Base-by-base conservation (phyloP, 1,139 yeast genomes). In the Candida albicans region DNA sequence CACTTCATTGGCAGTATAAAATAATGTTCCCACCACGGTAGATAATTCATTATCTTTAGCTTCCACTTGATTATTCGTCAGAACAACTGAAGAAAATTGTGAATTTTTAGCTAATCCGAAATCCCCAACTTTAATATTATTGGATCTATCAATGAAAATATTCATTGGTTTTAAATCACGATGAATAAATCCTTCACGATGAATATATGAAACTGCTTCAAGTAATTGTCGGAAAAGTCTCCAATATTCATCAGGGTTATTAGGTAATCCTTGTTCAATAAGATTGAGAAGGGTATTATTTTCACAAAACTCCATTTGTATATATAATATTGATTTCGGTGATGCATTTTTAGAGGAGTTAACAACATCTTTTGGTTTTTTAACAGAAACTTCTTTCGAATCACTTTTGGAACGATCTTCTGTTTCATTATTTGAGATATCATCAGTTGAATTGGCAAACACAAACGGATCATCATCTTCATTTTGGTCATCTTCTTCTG, bases 301-400 rank as follows among this genome's bases (percentile, higher is more conserved):
- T 56, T 95, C 99, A 66, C 99, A 95, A 59, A 93, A 95, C 61
- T 95, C 99, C 99, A 95, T 95, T 59, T 95, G 99, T 51, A 95
- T 93, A 58, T 71, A 73, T 71, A 95, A 50, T 75, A 71, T 35
- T 77, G 91, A 66, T 79, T 81, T 55, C 8, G 46, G 53, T 18
- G 22, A 18, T 18, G 5, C 22, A 18, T 18, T 18, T 18, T 18
- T 18, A 8, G 34, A 40, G 13, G 24, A 14, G 27, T 31, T 40
- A 8, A 36, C 28, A 10, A 13, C 27, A 6, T 10, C 13, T 29
- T 12, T 13, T 4, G 45, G 37, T 14, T 26, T 26, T 10, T 39
- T 35, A 29, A 25, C 3, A 8, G 34, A 22, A 8, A 33, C 30
- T 10, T 35, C 14, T 3, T 29, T 32, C 6, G 42, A 28, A 39